phyloP scores from a whole-genome alignment of 2,329 filamentous ascomycete genomes.

The Fusarium anthophilum region DNA sequence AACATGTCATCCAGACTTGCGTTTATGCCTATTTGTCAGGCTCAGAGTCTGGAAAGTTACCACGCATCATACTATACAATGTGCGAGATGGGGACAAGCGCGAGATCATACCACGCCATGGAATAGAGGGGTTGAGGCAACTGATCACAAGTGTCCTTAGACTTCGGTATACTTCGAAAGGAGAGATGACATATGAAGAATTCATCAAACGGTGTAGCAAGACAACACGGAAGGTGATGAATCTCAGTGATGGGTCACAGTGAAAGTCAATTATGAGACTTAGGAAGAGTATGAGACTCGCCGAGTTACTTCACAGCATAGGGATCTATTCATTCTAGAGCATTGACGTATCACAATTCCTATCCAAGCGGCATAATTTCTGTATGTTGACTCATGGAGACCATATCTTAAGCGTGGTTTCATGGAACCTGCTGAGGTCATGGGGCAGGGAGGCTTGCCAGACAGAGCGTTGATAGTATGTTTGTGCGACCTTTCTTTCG shows the following conservation, averaged over 20 bases:
- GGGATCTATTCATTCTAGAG: not conserved
- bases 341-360: not conserved
- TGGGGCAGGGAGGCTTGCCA: not conserved
- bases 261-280: not conserved
- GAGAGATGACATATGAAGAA: constrained; percentile 3
- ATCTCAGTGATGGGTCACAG: not conserved
- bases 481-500: not conserved
- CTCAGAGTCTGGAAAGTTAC: constrained; percentile 3
- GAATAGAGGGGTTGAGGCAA: not conserved
- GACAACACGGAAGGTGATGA: constrained; percentile 6
- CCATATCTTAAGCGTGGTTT: not conserved
- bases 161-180: constrained; percentile 27
- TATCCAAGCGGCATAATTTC: not conserved
- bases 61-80: constrained; percentile 41
- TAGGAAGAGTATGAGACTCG: not conserved
- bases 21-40: constrained; percentile 40
- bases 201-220: constrained; percentile 21
- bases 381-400: not conserved
- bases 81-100: constrained; percentile 41
- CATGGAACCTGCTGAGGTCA: not conserved
- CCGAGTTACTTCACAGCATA: not conserved
- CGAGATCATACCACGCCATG: constrained; percentile 24
- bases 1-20: constrained; percentile 42
- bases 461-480: not conserved
- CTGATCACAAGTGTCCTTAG: constrained; percentile 32